Conservation (phyloP, 805 yeast species). For the Saturnispora halmiae region DNA sequence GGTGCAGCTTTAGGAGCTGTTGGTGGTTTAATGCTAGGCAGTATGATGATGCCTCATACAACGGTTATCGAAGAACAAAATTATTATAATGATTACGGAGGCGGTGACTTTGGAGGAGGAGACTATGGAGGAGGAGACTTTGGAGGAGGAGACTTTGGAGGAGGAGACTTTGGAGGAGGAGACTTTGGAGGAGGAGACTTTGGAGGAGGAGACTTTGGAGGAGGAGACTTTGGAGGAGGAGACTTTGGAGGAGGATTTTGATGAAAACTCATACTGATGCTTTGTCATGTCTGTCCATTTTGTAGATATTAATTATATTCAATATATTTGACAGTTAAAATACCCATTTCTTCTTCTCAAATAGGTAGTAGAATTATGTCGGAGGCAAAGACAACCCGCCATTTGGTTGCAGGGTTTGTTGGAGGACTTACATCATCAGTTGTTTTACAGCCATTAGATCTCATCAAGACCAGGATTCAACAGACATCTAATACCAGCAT, state of each 20-base stretch:
- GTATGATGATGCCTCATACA: background rate
- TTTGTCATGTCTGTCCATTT: too few relatives aligned
- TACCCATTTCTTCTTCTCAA: too few relatives aligned
- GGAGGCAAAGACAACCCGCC: slow-evolving; percentile 31
- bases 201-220: too few relatives aligned
- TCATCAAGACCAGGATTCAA: slow-evolving; percentile 81
- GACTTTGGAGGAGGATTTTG: too few relatives aligned
- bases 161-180: too few relatives aligned
- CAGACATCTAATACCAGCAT: slow-evolving; percentile 36
- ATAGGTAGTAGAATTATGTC: too few relatives aligned
- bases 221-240: too few relatives aligned
- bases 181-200: too few relatives aligned
- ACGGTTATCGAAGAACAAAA: background rate
- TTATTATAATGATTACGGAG: slow-evolving; percentile 6
- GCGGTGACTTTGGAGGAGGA: background rate
- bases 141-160: slow-evolving; percentile 22
- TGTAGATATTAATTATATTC: too few relatives aligned
- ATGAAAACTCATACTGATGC: too few relatives aligned
- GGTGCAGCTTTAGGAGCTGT: slow-evolving; percentile 29
- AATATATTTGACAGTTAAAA: too few relatives aligned
- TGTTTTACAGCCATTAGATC: slow-evolving; percentile 78
- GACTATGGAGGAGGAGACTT: slow-evolving; percentile 14
- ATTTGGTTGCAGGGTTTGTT: slow-evolving; percentile 68
- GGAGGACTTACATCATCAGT: slow-evolving; percentile 82
- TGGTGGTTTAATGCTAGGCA: slow-evolving; percentile 22